Conservation (phyloP, 352 stramenopile genomes). For the Globisporangium irregulare region DNA sequence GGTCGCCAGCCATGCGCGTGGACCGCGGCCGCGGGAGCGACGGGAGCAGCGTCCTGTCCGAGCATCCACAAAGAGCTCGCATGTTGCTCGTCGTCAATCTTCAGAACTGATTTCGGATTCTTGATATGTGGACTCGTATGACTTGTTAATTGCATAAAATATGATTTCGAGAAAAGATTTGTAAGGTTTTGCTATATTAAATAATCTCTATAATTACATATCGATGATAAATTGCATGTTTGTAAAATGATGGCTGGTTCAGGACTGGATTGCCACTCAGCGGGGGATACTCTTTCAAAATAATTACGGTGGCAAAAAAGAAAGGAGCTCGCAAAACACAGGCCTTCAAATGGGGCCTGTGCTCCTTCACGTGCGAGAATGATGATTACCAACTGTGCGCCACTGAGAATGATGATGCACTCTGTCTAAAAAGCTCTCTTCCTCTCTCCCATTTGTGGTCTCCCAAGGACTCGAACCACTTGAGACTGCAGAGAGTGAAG, state of each 20-base stretch:
- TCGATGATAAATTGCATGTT: not conserved
- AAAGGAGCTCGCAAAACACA: not conserved
- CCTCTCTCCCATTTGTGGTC: no score
- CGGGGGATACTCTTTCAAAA: not conserved
- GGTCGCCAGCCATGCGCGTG: not conserved
- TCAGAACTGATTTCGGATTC: not conserved
- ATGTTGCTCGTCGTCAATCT: not conserved
- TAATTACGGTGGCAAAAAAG: not conserved
- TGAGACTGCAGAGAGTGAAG: not conserved
- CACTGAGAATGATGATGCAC: not conserved
- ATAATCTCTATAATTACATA: not conserved
- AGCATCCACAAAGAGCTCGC: not conserved
- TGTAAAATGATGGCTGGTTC: not conserved
- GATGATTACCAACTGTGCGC: not conserved
- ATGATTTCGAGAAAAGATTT: not conserved
- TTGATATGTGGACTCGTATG: not conserved
- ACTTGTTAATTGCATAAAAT: not conserved
- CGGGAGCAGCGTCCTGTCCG: not conserved
- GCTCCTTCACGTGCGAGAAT: not conserved
- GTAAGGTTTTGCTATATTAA: not conserved
- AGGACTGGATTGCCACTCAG: not conserved
- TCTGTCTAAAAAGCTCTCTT: not conserved
- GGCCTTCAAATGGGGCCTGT: not conserved
- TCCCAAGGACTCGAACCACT: no score
- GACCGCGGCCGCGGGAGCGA: no score